Conservation (phyloP, 1,284 basidiomycete genomes). For the Agroathelia rolfsii region DNA sequence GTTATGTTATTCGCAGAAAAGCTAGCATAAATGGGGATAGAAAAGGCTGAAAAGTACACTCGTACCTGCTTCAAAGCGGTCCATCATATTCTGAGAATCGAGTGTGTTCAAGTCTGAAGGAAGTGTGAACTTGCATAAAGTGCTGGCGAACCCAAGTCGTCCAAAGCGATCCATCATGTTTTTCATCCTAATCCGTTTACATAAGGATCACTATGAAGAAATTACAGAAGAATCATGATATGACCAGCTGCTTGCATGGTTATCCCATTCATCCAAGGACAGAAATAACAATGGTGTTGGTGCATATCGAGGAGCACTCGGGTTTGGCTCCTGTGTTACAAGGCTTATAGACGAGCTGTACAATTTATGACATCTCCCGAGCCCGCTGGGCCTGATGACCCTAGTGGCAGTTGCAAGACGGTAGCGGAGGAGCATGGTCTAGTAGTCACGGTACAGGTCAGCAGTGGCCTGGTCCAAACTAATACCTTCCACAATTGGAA, state of each 20-base stretch:
- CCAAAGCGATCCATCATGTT: conserved; percentile 37
- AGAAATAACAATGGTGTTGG: conserved; percentile 46
- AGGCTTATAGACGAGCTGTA: no score
- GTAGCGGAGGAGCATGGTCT: no score
- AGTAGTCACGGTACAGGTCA: no score
- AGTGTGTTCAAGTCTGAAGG: conserved; percentile 16
- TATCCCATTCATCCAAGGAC: conserved; percentile 30
- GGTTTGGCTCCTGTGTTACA: no score
- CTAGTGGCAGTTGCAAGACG: no score
- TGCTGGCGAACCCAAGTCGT: conserved; percentile 48
- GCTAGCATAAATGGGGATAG: not conserved
- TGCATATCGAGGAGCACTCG: conserved; percentile 34
- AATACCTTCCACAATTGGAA: no score
- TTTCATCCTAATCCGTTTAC: conserved; percentile 22
- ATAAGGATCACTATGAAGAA: conserved; percentile 11
- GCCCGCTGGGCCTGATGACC: no score
- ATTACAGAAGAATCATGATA: not conserved
- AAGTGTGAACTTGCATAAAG: conserved; percentile 41
- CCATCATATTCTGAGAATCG: conserved; percentile 26
- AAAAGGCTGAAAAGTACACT: conserved; percentile 3
- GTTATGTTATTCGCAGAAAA: conserved; percentile 2
- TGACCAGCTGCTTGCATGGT: conserved; percentile 25
- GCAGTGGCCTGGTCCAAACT: no score
- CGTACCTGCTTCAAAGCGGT: conserved; percentile 30
- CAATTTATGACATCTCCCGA: no score